Conservation (phyloP, 1,284 basidiomycete species). For the Mycena citricolor region DNA sequence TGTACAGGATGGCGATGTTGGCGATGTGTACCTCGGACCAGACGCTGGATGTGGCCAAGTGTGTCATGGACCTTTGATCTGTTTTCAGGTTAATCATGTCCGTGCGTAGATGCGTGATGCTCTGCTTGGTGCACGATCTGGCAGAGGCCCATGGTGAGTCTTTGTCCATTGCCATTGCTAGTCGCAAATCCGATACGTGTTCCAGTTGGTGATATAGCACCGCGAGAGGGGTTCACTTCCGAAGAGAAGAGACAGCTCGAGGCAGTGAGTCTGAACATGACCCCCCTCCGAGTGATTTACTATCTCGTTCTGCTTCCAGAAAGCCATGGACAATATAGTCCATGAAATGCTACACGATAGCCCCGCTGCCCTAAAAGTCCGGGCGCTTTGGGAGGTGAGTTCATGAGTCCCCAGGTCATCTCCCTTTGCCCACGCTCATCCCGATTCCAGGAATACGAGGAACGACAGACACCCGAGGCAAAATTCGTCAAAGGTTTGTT, state of each 20-base stretch:
- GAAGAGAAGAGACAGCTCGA: slow-evolving; percentile 80
- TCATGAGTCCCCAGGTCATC: slow-evolving; percentile 23
- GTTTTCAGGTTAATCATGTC: not conserved
- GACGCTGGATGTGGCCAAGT: slow-evolving; percentile 78
- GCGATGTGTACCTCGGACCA: slow-evolving; percentile 79
- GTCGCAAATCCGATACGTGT: not conserved
- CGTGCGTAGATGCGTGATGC: slow-evolving; percentile 74
- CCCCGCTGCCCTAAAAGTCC: slow-evolving; percentile 77
- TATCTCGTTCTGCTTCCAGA: too few relatives aligned
- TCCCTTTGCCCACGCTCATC: slow-evolving; percentile 14
- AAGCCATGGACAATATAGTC: slow-evolving; percentile 90
- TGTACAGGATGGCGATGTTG: slow-evolving; percentile 95
- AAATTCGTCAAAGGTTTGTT: slow-evolving; percentile 85
- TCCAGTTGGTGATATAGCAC: slow-evolving; percentile 90
- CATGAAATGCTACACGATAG: slow-evolving; percentile 86
- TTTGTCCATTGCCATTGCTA: not conserved
- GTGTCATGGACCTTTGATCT: slow-evolving; percentile 9
- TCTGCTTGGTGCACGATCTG: slow-evolving; percentile 92
- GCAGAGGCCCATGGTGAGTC: slow-evolving; percentile 85
- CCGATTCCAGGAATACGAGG: slow-evolving; percentile 95
- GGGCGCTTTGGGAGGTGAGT: slow-evolving; percentile 82
- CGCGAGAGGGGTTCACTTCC: slow-evolving; percentile 83
- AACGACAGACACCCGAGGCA: slow-evolving; percentile 77
- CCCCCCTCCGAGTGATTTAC: too few relatives aligned
- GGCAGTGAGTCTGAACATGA: slow-evolving; percentile 43